Base-by-base conservation (phyloP, 75 land plant species). In the Adiantum capillusveneris region DNA sequence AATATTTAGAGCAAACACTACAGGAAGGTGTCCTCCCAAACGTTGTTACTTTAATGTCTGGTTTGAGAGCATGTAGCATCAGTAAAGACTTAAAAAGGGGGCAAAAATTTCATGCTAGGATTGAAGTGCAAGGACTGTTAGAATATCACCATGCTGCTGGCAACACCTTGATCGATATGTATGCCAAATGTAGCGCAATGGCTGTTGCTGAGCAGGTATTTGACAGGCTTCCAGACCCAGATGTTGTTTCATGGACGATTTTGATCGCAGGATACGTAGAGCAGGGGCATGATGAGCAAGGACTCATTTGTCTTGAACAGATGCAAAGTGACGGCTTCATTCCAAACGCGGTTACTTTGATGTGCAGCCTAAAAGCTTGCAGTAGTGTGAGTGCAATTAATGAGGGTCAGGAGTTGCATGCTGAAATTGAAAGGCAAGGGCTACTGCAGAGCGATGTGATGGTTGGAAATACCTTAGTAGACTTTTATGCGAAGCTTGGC, bases 221-320 rank as follows among this genome's bases (percentile, higher is more conserved):
- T 46, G 68, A 58, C 39, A 24, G 19, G 43, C 60, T 80, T 71
- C 50, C 43, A 31, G 65, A 81, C 1, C 64, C 54, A 17, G 74
- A 78, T 65, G 82, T 71, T 17, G 73, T 72, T 54, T 81, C 79
- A 16, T 31, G 76, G 43, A 81, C 78, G 13, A 71, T 81, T 0
- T 55, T 84, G 67, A 80, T 84, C 29, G 31, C 73, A 39, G 84
- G 84, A 2, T 26, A 28, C 16, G 31, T 26, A 3, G 57, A 55
- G 25, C 3, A 26, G 3, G 57, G 25, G 16, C 12, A 28, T 26
- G 25, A 16, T 14, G 57, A 30, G 21, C 24, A 26, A 20, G 57
- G 27, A 26, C 3, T 22, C 3, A 2, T 2, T 9, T 55, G 57
- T 16, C 2, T 28, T 6, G 25, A 55, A 16, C 3, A 55, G 5